phyloP scores from a whole-genome alignment of 2,329 filamentous ascomycete genomes.

The Colletotrichum sp. region DNA sequence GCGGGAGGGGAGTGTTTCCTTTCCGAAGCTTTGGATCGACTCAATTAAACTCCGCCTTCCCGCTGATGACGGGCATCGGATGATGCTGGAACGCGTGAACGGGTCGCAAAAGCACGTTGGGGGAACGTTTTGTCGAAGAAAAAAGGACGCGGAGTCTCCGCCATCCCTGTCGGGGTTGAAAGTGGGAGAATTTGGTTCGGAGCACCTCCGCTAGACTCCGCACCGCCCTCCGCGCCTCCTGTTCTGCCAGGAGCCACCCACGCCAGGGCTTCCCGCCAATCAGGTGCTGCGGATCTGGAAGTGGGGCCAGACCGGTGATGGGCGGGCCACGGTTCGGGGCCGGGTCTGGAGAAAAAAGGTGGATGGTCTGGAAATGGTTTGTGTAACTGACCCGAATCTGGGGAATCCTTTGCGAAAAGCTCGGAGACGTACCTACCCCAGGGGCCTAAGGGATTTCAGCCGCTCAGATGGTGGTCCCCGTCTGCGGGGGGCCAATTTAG shows the following conservation, averaged over 20 bases:
- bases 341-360: neutral
- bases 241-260: neutral
- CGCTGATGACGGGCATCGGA: neutral
- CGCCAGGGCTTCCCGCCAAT: neutral
- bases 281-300: neutral
- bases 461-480: neutral
- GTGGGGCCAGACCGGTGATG: neutral
- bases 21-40: neutral
- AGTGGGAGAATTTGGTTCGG: neutral
- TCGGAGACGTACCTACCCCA: neutral
- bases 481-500: neutral
- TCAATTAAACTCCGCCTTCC: neutral
- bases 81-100: neutral
- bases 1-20: neutral
- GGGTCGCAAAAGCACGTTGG: neutral
- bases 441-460: neutral
- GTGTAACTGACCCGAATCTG: neutral
- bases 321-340: neutral
- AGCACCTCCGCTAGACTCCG: slow-evolving; percentile 22
- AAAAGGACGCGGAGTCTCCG: slow-evolving; percentile 14
- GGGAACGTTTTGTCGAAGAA: neutral
- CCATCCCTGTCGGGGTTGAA: neutral
- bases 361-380: neutral
- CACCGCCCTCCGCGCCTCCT: neutral
- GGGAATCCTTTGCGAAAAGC: neutral